Percentiles rank a stretch among this genome's conserved stretches.
Conservation (phyloP, 371 early-diverging fungal species). For the Apophysomyces elegans region DNA sequence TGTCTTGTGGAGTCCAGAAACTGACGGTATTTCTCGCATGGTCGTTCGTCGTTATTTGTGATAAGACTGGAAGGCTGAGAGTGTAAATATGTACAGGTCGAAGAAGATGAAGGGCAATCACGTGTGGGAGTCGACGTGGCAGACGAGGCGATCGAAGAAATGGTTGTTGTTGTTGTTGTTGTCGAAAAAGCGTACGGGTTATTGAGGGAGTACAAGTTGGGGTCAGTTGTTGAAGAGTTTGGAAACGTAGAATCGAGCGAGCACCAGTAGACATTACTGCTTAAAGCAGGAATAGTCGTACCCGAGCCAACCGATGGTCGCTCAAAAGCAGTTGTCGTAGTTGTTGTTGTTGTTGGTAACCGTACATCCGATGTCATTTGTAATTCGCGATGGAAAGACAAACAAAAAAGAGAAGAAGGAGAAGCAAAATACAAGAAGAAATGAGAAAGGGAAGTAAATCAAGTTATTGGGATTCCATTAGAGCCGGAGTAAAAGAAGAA, state of each 20-base stretch:
- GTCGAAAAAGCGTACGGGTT: slow-evolving; percentile 9
- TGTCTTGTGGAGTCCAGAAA: slow-evolving; percentile 28
- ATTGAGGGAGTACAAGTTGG: slow-evolving; percentile 18
- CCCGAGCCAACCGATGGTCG: slow-evolving; percentile 15
- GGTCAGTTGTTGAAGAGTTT: slow-evolving; percentile 15
- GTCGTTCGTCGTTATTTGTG: slow-evolving; percentile 17
- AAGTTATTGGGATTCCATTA: slow-evolving; percentile 8
- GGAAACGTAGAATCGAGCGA: slow-evolving; percentile 5
- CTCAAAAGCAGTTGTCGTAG: slow-evolving; percentile 15
- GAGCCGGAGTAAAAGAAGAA: neutral
- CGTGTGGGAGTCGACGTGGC: slow-evolving; percentile 4
- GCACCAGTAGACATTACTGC: slow-evolving; percentile 8
- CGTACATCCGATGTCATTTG: slow-evolving; percentile 31
- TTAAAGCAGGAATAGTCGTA: slow-evolving; percentile 11
- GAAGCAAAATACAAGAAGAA: slow-evolving; percentile 7
- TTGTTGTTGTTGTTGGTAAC: slow-evolving; percentile 10
- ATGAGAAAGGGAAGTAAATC: neutral
- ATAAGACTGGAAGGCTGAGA: slow-evolving; percentile 10
- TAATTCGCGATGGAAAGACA: slow-evolving; percentile 8
- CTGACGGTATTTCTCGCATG: slow-evolving; percentile 26
- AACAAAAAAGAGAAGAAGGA: slow-evolving; percentile 7
- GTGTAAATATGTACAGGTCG: slow-evolving; percentile 9
- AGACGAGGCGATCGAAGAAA: slow-evolving; percentile 6
- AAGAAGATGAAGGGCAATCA: slow-evolving; percentile 7
- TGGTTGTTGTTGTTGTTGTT: slow-evolving; percentile 11